Percentiles rank a stretch among this genome's conserved stretches.
Evolutionary conservation across 208 protist genomes (phyloP).

Genomic region (Acanthamoeba sp.): DNA sequence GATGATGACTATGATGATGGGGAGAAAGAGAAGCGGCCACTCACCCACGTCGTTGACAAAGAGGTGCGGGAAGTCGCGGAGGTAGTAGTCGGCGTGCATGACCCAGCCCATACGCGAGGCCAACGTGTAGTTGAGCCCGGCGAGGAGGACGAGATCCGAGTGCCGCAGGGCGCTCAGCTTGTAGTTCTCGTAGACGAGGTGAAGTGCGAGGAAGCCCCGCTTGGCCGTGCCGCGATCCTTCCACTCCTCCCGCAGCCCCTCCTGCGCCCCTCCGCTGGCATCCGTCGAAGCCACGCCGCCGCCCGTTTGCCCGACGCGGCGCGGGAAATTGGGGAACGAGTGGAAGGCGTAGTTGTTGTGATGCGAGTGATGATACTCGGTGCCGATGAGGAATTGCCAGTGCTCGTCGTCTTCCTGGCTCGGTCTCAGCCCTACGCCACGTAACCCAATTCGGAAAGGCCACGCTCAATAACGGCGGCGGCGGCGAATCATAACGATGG

Average conservation of each 20-base stretch:
- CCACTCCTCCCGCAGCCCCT: neutral
- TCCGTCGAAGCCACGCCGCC: neutral
- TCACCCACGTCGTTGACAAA: neutral
- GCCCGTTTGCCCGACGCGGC: neutral
- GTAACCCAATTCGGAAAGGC: neutral
- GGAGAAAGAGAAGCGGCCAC: neutral
- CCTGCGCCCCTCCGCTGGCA: neutral
- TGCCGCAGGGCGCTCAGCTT: slow-evolving; percentile 23
- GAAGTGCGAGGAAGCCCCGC: slow-evolving; percentile 1
- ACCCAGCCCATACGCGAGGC: neutral
- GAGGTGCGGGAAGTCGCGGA: slow-evolving; percentile 50
- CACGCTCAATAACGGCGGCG: too few species aligned
- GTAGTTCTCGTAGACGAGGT: slow-evolving; percentile 57
- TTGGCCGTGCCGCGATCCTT: neutral
- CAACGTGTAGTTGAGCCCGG: neutral
- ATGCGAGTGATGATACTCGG: neutral
- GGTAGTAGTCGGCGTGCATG: slow-evolving; percentile 25
- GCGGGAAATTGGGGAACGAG: neutral
- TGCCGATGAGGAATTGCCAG: slow-evolving; percentile 13
- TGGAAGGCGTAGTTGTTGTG: slow-evolving; percentile 26
- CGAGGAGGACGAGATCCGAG: neutral
- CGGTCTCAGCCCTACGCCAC: too few species aligned
- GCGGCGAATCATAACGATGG: neutral
- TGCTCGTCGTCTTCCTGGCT: slow-evolving; percentile 6
- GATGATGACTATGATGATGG: too few species aligned